Evolutionary conservation across 2,329 filamentous ascomycete genomes (phyloP).

Genomic region (Colletotrichum incanum): DNA sequence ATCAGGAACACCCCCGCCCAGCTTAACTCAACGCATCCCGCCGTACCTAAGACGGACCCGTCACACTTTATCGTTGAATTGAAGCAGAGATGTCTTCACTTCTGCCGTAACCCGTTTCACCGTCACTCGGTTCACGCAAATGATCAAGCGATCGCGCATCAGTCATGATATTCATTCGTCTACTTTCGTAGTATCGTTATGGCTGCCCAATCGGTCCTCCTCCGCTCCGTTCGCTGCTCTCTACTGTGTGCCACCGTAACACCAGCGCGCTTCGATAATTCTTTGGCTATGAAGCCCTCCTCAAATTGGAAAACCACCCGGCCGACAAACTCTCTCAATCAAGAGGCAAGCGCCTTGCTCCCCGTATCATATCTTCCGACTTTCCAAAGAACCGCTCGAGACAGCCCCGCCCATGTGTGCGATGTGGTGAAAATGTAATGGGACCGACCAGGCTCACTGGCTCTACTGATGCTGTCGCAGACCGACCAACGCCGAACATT

Average conservation of each 20-base stretch:
- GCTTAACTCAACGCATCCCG: background rate
- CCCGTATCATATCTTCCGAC: background rate
- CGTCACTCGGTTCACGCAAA: background rate
- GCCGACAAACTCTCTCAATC: constrained; percentile 5
- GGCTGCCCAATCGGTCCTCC: constrained; percentile 10
- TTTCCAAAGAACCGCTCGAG: constrained; percentile 7
- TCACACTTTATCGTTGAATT: background rate
- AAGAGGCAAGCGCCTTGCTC: constrained; percentile 12
- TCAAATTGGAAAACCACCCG: background rate
- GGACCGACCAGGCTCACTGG: constrained; percentile 15
- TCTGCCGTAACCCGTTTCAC: background rate
- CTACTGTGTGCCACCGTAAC: constrained; percentile 17
- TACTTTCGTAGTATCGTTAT: constrained; percentile 41
- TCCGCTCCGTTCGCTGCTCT: constrained; percentile 42
- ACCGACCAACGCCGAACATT: constrained; percentile 35
- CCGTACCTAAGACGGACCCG: background rate
- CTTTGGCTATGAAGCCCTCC: background rate
- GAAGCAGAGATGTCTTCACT: background rate
- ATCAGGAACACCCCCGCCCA: background rate
- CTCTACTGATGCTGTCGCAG: constrained; percentile 40
- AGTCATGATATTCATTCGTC: constrained; percentile 43
- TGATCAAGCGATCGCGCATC: constrained; percentile 35
- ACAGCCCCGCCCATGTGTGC: constrained; percentile 20
- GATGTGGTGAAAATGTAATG: constrained; percentile 21
- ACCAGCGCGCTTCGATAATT: background rate